phyloP scores from a whole-genome alignment of 345 rosid species.

The Hibiscus tridactylites region DNA sequence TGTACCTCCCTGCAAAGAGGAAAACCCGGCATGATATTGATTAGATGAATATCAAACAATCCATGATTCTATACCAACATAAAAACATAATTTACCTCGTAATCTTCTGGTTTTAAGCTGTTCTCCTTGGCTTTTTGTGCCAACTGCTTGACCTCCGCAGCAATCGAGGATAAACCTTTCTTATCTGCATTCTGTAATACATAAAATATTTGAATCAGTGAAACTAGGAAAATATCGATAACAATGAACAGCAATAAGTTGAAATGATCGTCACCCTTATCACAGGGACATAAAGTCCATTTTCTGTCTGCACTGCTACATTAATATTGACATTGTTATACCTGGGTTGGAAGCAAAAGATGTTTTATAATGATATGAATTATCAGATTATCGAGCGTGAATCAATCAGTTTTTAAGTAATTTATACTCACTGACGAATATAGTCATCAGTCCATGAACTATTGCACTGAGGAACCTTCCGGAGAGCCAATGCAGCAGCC shows the following conservation, averaged over 20 bases:
- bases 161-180: slow-evolving; percentile 79
- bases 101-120: slow-evolving; percentile 91
- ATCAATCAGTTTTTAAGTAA: not conserved
- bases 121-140: slow-evolving; percentile 91
- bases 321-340: slow-evolving; percentile 77
- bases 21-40: not conserved
- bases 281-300: slow-evolving; percentile 92
- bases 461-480: slow-evolving; percentile 92
- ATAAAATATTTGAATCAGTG: not conserved
- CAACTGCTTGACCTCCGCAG: slow-evolving; percentile 69
- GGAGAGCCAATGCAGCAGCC: slow-evolving; percentile 98
- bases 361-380: not conserved
- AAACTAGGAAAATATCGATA: not conserved
- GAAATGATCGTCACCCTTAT: slow-evolving; percentile 45
- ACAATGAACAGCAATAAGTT: not conserved
- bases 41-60: not conserved
- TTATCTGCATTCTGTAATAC: slow-evolving; percentile 78
- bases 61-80: not conserved
- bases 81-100: slow-evolving; percentile 43
- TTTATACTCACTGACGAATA: slow-evolving; percentile 77
- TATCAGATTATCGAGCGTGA: too few species aligned
- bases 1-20: slow-evolving; percentile 74
- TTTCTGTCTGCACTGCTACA: slow-evolving; percentile 95
- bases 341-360: slow-evolving; percentile 31
- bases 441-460: slow-evolving; percentile 94